These are phyloP conservation scores for Candida morakotiae DNA, from an alignment of 805 yeast genomes.

Conservation along the genomic window DNA sequence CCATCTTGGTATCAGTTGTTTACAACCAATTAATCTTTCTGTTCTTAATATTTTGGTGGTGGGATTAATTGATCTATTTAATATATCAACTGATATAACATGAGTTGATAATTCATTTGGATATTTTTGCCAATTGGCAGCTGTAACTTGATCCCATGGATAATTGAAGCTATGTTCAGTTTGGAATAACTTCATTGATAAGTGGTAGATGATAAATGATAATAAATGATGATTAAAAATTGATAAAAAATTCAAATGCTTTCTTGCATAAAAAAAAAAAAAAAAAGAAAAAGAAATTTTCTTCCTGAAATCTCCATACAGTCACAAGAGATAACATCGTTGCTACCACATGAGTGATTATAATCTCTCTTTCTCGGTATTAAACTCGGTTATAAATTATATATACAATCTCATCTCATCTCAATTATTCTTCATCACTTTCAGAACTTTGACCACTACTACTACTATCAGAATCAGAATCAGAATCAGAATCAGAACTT, in stretches of 20 bases:
- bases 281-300: not conserved
- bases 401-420: not conserved
- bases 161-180: constrained; percentile 69
- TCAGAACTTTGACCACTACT: constrained; percentile 3
- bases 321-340: not conserved
- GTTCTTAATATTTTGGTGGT: constrained; percentile 55
- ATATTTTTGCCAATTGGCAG: constrained; percentile 95
- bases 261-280: not conserved
- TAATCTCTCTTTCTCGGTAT: too few species aligned
- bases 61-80: constrained; percentile 61
- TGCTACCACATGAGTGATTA: too few species aligned
- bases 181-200: constrained; percentile 72
- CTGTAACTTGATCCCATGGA: constrained; percentile 91
- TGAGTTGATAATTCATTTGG: constrained; percentile 94
- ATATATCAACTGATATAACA: constrained; percentile 88
- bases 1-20: constrained; percentile 86
- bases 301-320: not conserved
- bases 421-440: constrained; percentile 1
- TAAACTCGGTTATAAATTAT: not conserved
- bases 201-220: constrained; percentile 12
- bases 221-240: constrained; percentile 10
- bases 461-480: not conserved
- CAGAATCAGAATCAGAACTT: constrained; percentile 1
- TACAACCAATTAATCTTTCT: constrained; percentile 84
- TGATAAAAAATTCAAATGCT: constrained; percentile 1